These are phyloP conservation scores for Penicillium steckii DNA, from an alignment of 495 filamentous ascomycete genomes.

Conservation along the genomic window DNA sequence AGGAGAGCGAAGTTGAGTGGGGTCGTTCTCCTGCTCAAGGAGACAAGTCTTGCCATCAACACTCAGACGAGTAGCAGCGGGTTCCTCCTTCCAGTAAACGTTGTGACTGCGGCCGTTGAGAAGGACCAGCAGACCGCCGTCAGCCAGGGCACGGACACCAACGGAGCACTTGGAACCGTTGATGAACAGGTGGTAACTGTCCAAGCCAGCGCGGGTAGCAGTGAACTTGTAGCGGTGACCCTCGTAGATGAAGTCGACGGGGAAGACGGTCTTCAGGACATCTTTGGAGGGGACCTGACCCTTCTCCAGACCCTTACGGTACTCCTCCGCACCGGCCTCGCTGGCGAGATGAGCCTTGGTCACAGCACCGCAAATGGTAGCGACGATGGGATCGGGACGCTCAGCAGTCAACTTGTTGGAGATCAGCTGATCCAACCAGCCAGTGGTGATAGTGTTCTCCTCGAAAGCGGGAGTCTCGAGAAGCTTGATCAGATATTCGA, in stretches of 20 bases:
- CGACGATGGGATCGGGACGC: slow-evolving; percentile 86
- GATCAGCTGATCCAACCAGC: slow-evolving; percentile 98
- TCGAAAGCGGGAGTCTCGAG: slow-evolving; percentile 98
- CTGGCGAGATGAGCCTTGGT: slow-evolving; percentile 93
- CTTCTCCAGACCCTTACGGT: slow-evolving; percentile 86
- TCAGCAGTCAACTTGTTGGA: slow-evolving; percentile 96
- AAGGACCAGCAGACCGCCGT: slow-evolving; percentile 92
- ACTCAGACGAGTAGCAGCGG: slow-evolving; percentile 89
- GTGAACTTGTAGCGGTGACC: slow-evolving; percentile 97
- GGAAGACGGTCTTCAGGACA: slow-evolving; percentile 95
- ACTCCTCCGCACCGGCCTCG: slow-evolving; percentile 83
- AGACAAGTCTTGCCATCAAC: slow-evolving; percentile 98
- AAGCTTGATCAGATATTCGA: slow-evolving; percentile 98
- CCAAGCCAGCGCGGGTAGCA: slow-evolving; percentile 84
- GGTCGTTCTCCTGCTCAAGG: slow-evolving; percentile 98
- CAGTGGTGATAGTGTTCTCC: slow-evolving; percentile 98
- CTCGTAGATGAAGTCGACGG: slow-evolving; percentile 98
- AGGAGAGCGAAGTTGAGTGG: slow-evolving; percentile 91
- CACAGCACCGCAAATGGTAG: slow-evolving; percentile 90
- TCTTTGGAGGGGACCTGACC: slow-evolving; percentile 96
- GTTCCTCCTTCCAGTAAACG: slow-evolving; percentile 99
- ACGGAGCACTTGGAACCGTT: slow-evolving; percentile 97
- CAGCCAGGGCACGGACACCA: slow-evolving; percentile 86
- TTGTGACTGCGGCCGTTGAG: slow-evolving; percentile 92
- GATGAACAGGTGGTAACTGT: slow-evolving; percentile 98